Base-by-base conservation (phyloP, 2,329 filamentous ascomycete species). In the Alternaria sp. region DNA sequence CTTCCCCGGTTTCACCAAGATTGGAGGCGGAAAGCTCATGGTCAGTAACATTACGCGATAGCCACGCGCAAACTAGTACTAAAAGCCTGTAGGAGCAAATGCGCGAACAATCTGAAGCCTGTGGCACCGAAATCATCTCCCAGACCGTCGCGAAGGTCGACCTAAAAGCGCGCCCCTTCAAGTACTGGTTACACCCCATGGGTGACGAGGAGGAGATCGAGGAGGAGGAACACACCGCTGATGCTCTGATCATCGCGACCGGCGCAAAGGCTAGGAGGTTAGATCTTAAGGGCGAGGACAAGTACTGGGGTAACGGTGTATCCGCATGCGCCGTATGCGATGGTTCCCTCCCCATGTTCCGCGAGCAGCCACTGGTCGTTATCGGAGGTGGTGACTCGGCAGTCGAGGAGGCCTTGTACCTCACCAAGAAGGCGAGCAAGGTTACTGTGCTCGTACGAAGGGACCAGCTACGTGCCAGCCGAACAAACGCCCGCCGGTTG, bases 291-390 rank as follows among this genome's bases (percentile, higher is more conserved):
- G 96, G 95, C 56, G 95, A 99, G 84, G 92, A 97, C 57, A 92
- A 90, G 79, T 99, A 93, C 87, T 99, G 96, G 96, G 94, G 97
- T 79, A 95, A 92, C 79, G 95, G 95, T 70, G 93, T 99, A 77
- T 95, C 91, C 54, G 95, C 95, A 51, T 99, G 95, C 81, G 95
- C 95, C 34, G 95, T 99, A 50, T 99, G 95, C 82, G 95, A 99
- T 77, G 95, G 95, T 66, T 95, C 94, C 51, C 90, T 98, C 48
- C 95, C 95, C 62, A 97, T 99, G 80, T 99, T 97, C 89, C 88
- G 94, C 72, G 93, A 97, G 81, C 97, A 97, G 86, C 94, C 92
- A 9, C 85, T 99, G 57, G 92, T 94, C 41, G 95, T 99, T 51
- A 97, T 99, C 67, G 95, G 95, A 66, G 96, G 95, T 66, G 95